Evolutionary conservation across 805 yeast species (phyloP), one percentile per base, ranked within the genome.

Genomic region (Saccharomycopsis capsularis): DNA sequence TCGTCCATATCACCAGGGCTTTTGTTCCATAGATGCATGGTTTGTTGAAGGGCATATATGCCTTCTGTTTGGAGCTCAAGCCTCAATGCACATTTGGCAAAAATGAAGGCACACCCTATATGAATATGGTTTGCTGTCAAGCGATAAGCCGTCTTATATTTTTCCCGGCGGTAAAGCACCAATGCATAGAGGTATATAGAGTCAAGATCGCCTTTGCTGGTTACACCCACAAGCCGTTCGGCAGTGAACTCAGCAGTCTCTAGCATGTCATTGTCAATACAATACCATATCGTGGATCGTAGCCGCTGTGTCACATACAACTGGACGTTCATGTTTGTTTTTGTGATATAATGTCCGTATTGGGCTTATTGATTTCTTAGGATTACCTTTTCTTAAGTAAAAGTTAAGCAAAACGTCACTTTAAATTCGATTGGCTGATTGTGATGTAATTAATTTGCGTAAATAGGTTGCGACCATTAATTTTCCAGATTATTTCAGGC

Each of bases 231-330:
- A 21, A 88, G 68, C 55, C 95, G 71, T 62, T 93, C 98, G 16
- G 89, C 79, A 3, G 91, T 81, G 65, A 93, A 87, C 59, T 82
- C 89, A 1, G 98, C 97, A 24, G 90, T 84, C 13, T 70, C 66
- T 40, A 76, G 67, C 52, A 85, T 73, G 59, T 81, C 88, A 51
- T 77, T 76, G 57, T 87, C 95, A 36, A 88, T 63, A 11, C 83
- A 75, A 58, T 86, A 84, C 62, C 85, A 67, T n/a, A 84, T 71
- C 2, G 75, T 66, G 9, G 82, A 73, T 48, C 84, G 69, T 40
- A 81, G 72, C 51, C 78, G 67, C 47, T 69, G 65, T 19, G 60
- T 55, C 22, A 60, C 49, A 47, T 58, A 61, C n/a, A 55, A 58
- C 51, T 60, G 52, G 22, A 42, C 52, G 40, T 49, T 52, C 57